Evolutionary conservation across 2,329 filamentous ascomycete species (phyloP).

Genomic region (Aspergillus ochraceus): DNA sequence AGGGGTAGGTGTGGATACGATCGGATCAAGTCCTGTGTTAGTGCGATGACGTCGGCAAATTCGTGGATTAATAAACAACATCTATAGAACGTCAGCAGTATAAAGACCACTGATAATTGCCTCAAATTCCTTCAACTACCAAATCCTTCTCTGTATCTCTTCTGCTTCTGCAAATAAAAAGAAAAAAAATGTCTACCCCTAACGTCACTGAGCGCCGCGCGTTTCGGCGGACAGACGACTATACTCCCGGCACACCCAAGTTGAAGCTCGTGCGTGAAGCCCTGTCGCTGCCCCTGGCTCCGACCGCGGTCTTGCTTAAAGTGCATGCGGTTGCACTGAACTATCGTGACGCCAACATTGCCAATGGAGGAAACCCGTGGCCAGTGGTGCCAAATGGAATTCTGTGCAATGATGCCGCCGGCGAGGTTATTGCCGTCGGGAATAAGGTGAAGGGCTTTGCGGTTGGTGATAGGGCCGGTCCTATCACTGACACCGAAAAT

Average conservation of each 20-base stretch:
- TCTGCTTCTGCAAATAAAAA: too few relatives aligned
- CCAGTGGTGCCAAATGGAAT: conserved; percentile 34
- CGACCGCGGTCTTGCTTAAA: conserved; percentile 27
- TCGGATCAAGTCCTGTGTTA: too few relatives aligned
- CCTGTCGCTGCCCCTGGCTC: conserved; percentile 29
- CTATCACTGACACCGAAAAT: conserved; percentile 42
- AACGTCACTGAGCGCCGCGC: conserved; percentile 20
- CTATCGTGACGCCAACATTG: conserved; percentile 28
- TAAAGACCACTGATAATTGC: too few relatives aligned
- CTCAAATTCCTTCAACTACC: too few relatives aligned
- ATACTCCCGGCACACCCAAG: conserved; percentile 32
- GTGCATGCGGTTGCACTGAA: conserved; percentile 25
- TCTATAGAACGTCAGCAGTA: too few relatives aligned
- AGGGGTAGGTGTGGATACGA: too few relatives aligned
- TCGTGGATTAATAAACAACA: too few relatives aligned
- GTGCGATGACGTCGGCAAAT: too few relatives aligned
- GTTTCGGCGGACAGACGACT: conserved; percentile 36
- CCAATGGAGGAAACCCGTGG: conserved; percentile 41
- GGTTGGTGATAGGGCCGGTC: conserved; percentile 40
- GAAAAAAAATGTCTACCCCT: neutral
- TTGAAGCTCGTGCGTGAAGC: conserved; percentile 36
- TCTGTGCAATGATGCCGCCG: conserved; percentile 44
- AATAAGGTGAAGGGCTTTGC: conserved; percentile 32
- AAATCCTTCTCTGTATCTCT: too few relatives aligned
- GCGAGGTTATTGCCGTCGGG: conserved; percentile 42